Conservation (phyloP, 768 basidiomycete genomes). For the Lentinula sp. region DNA sequence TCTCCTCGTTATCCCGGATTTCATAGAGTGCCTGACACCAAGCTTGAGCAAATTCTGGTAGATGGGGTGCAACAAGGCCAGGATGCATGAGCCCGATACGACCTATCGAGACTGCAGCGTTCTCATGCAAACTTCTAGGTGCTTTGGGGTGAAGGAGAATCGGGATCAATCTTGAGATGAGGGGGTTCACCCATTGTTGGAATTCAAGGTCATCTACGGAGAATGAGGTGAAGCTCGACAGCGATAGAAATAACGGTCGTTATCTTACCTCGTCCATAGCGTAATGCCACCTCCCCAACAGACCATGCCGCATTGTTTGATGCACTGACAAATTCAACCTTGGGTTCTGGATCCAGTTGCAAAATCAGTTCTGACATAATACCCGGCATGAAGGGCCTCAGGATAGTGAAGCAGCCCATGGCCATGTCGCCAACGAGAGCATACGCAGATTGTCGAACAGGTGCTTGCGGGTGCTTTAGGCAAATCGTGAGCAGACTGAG, state of each 20-base stretch:
- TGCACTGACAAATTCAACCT: slow-evolving; percentile 90
- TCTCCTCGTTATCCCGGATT: slow-evolving; percentile 99
- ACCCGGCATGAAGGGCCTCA: slow-evolving; percentile 79
- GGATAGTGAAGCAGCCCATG: slow-evolving; percentile 86
- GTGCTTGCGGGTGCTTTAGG: slow-evolving; percentile 92
- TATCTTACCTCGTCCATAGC: slow-evolving; percentile 68
- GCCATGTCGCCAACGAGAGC: slow-evolving; percentile 98
- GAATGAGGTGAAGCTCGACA: slow-evolving; percentile 1
- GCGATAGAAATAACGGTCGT: slow-evolving; percentile 13
- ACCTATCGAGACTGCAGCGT: slow-evolving; percentile 97
- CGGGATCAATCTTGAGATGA: slow-evolving; percentile 86
- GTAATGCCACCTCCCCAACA: slow-evolving; percentile 95
- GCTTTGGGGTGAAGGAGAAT: slow-evolving; percentile 91
- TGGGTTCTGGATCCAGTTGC: slow-evolving; percentile 91
- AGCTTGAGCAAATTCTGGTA: slow-evolving; percentile 85
- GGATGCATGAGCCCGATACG: slow-evolving; percentile 94
- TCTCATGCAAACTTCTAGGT: slow-evolving; percentile 92
- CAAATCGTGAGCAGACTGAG: slow-evolving; percentile 81
- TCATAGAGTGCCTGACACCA: slow-evolving; percentile 98
- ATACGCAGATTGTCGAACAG: slow-evolving; percentile 93
- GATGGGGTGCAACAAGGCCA: slow-evolving; percentile 76
- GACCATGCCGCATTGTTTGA: slow-evolving; percentile 99
- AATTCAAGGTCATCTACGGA: slow-evolving; percentile 73
- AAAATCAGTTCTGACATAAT: slow-evolving; percentile 87
- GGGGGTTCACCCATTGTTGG: slow-evolving; percentile 83